A percentile compares a stretch with the other conserved stretches of the same genome.
phyloP scores from a whole-genome alignment of 2,329 filamentous ascomycete species.

The Penicillium olsonii region DNA sequence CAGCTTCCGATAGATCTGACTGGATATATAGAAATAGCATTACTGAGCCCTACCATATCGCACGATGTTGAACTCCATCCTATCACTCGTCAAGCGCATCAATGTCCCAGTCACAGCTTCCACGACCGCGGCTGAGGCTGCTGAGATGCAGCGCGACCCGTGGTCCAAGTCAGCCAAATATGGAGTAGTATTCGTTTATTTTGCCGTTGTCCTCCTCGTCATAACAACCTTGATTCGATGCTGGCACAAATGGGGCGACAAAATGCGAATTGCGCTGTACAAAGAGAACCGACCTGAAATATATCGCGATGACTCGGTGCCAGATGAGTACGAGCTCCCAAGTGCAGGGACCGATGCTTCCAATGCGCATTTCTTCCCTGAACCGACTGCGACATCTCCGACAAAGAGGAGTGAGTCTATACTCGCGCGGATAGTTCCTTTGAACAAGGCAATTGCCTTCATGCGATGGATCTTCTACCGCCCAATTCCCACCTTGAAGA shows the following conservation, averaged over 20 bases:
- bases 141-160: slow-evolving; percentile 67
- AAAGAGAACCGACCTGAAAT: slow-evolving; percentile 75
- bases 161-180: slow-evolving; percentile 84
- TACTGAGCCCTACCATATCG: neutral
- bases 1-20: neutral
- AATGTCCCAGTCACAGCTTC: slow-evolving; percentile 58
- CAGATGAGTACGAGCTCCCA: slow-evolving; percentile 63
- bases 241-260: slow-evolving; percentile 92
- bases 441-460: slow-evolving; percentile 80
- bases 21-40: neutral
- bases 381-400: slow-evolving; percentile 59
- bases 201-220: slow-evolving; percentile 71
- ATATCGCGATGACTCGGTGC: slow-evolving; percentile 56
- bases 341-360: slow-evolving; percentile 62
- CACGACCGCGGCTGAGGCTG: slow-evolving; percentile 57
- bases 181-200: slow-evolving; percentile 84
- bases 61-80: slow-evolving; percentile 21
- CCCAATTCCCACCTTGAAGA: slow-evolving; percentile 72
- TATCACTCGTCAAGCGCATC: slow-evolving; percentile 50
- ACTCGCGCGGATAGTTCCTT: slow-evolving; percentile 69
- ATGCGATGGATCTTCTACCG: slow-evolving; percentile 88
- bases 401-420: slow-evolving; percentile 66
- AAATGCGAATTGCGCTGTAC: slow-evolving; percentile 84
- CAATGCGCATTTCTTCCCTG: slow-evolving; percentile 74
- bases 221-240: slow-evolving; percentile 69